phyloP scores from a whole-genome alignment of 2,329 filamentous ascomycete genomes.

The Thyridium curvatum region DNA sequence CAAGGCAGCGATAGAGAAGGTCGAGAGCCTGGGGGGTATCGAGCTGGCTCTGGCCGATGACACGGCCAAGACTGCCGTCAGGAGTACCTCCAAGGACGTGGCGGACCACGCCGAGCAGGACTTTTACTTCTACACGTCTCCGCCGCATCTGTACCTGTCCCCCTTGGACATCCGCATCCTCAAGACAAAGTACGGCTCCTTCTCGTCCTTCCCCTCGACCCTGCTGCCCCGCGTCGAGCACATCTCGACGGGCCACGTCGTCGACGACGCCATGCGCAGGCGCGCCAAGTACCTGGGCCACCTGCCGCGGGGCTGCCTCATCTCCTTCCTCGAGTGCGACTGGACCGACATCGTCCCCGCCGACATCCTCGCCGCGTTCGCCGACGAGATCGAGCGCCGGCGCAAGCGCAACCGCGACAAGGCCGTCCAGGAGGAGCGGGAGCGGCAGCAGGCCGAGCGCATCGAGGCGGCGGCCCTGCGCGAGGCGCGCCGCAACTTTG shows the following conservation, averaged over 20 bases:
- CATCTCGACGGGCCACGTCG: slow-evolving; percentile 79
- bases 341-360: slow-evolving; percentile 84
- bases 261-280: slow-evolving; percentile 79
- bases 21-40: slow-evolving; percentile 38
- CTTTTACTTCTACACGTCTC: slow-evolving; percentile 84
- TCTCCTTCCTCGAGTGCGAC: slow-evolving; percentile 87
- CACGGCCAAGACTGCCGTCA: slow-evolving; percentile 4
- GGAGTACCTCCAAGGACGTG: slow-evolving; percentile 11
- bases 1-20: slow-evolving; percentile 67
- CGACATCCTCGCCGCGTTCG: slow-evolving; percentile 69
- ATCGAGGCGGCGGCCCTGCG: slow-evolving; percentile 66
- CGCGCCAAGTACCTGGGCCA: slow-evolving; percentile 83
- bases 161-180: slow-evolving; percentile 88
- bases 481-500: slow-evolving; percentile 30
- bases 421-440: slow-evolving; percentile 78
- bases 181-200: slow-evolving; percentile 81
- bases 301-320: slow-evolving; percentile 83
- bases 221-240: slow-evolving; percentile 83
- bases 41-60: slow-evolving; percentile 14
- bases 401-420: slow-evolving; percentile 77
- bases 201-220: slow-evolving; percentile 75
- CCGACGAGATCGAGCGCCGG: slow-evolving; percentile 68
- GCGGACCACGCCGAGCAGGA: slow-evolving; percentile 34
- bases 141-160: slow-evolving; percentile 84
- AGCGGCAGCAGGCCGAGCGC: slow-evolving; percentile 74